Evolutionary conservation across 345 rosid genomes (phyloP).

Genomic region (Populus euphratica): DNA sequence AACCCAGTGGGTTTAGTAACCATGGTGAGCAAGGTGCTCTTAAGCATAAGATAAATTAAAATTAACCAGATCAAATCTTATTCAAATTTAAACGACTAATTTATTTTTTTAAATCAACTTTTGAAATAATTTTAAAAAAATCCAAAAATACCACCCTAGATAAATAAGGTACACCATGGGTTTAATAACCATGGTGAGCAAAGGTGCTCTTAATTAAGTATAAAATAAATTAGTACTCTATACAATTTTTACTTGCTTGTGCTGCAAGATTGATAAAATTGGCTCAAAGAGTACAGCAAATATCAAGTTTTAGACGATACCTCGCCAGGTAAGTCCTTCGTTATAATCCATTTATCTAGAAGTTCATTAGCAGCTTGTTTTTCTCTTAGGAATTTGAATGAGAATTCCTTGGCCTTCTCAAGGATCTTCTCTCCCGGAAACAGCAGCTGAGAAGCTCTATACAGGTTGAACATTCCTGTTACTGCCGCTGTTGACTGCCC

Average conservation of each 20-base stretch:
- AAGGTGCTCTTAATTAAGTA: too few relatives aligned
- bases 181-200: too few relatives aligned
- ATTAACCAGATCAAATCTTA: too few relatives aligned
- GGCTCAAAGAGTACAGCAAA: background rate
- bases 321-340: conserved; percentile 93
- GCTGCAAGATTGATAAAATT: background rate
- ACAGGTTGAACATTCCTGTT: conserved; percentile 82
- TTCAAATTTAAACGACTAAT: too few relatives aligned
- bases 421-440: conserved; percentile 74
- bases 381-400: conserved; percentile 43
- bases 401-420: conserved; percentile 53
- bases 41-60: too few relatives aligned
- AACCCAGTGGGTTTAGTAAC: too few relatives aligned
- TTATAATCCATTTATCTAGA: conserved; percentile 88
- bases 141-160: too few relatives aligned
- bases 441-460: conserved; percentile 70
- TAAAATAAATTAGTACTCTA: background rate
- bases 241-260: background rate
- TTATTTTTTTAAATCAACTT: too few relatives aligned
- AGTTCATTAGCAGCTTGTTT: conserved; percentile 55
- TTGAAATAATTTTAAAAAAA: too few relatives aligned
- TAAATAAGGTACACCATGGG: too few relatives aligned
- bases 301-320: conserved; percentile 25
- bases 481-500: conserved; percentile 91
- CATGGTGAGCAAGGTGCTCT: too few relatives aligned